These are phyloP conservation scores for Peltaster fructicola DNA, from an alignment of 2,329 filamentous ascomycete species.

Conservation along the genomic window DNA sequence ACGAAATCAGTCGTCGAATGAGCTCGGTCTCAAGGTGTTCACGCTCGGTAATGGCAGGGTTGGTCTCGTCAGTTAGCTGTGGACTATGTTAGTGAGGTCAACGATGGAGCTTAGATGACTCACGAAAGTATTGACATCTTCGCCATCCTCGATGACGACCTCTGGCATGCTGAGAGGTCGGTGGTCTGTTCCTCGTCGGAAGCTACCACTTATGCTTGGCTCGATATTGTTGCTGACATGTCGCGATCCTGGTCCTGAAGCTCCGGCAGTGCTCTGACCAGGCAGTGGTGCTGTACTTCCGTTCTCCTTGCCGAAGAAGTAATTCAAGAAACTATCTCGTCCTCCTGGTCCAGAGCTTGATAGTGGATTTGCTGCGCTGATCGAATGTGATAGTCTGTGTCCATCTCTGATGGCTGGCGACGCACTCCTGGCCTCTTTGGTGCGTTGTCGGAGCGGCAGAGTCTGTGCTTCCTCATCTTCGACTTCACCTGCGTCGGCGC, in stretches of 20 bases:
- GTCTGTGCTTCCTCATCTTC: slow-evolving; percentile 36
- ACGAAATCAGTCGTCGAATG: slow-evolving; percentile 88
- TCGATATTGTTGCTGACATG: slow-evolving; percentile 67
- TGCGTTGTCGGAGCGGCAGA: slow-evolving; percentile 34
- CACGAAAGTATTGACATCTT: slow-evolving; percentile 13
- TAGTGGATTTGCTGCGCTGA: slow-evolving; percentile 4
- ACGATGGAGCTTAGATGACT: slow-evolving; percentile 2
- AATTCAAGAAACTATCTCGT: slow-evolving; percentile 87
- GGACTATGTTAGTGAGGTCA: slow-evolving; percentile 2
- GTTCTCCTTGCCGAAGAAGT: slow-evolving; percentile 96
- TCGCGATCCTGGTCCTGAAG: slow-evolving; percentile 30
- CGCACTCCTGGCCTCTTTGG: slow-evolving; percentile 54
- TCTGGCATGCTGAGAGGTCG: slow-evolving; percentile 21
- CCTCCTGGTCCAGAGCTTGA: slow-evolving; percentile 6
- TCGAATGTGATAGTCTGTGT: slow-evolving; percentile 11
- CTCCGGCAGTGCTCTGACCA: slow-evolving; percentile 22
- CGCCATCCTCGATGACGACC: slow-evolving; percentile 37
- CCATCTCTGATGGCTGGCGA: slow-evolving; percentile 51
- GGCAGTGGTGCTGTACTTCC: slow-evolving; percentile 22
- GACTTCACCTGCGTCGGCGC: slow-evolving; percentile 47
- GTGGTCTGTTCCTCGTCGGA: slow-evolving; percentile 52
- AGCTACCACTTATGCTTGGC: slow-evolving; percentile 66
- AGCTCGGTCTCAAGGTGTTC: slow-evolving; percentile 96
- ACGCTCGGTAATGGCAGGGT: slow-evolving; percentile 74
- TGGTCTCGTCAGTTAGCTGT: slow-evolving; percentile 6